Evolutionary conservation across 805 yeast genomes (phyloP), one percentile per base, ranked within the genome.

Genomic region (Maudiozyma turicensis): DNA sequence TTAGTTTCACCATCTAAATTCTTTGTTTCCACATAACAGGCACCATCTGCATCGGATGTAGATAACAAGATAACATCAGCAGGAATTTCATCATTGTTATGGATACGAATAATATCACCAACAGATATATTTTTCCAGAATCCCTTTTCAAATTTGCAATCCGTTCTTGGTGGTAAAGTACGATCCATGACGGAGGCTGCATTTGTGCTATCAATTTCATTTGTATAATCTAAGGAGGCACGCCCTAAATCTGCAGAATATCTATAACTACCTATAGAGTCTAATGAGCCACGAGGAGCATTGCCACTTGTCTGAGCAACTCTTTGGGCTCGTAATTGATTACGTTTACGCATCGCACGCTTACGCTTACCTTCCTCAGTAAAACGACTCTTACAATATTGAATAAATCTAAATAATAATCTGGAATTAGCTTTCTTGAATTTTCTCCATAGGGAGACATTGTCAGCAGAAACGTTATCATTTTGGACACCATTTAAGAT

Each of bases 1-100:
- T 84, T 86, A 1, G 93, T 79, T 60, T 80, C 84, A 65, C 95
- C 95, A 66, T 86, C 95, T 55, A 86, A 72, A 65, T 85, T 85
- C 59, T 84, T 85, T 0, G 95, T 86, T 64, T 85, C 95, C 32
- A 85, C 79, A 56, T 80, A 85, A 66, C 90, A 84, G 46, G 76
- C 77, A 46, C 82, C 83, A 56, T 84, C 87, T 1, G 72, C 64
- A 59, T 83, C 88, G 33, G 86, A 78, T 2, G 89, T 74, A 5
- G 88, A 72, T 7, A 85, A 60, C 34, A 84, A 64, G 44, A 84
- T 71, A 11, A 81, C 63, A 65, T 85, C 95, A 1, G 91, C 89
- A 1, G 95, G 95, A 6, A 84, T 74, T 67, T 84, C 91, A 60
- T 85, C 93, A 59, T 85, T 81, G 54, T 80, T 78, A 53, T 82